Percentiles rank a stretch among this genome's conserved stretches.
These are phyloP conservation scores for Heliamphora pulchella DNA, from an alignment of 179 eudicot species.

Conservation along the genomic window DNA sequence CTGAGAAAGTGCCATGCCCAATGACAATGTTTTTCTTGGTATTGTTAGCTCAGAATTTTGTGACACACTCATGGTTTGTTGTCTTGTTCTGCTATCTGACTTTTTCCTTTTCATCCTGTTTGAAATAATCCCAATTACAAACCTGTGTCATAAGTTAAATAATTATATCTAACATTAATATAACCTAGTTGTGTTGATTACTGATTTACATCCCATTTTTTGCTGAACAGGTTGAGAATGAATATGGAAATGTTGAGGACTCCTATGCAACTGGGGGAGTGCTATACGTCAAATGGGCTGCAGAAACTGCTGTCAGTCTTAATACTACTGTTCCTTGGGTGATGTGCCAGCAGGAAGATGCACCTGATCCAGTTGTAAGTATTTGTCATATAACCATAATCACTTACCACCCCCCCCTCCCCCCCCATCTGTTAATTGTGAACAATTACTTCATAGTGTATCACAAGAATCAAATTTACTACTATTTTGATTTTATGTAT, in stretches of 20 bases:
- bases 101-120: neutral
- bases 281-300: slow-evolving; percentile 48
- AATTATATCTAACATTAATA: neutral
- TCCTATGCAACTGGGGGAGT: slow-evolving; percentile 38
- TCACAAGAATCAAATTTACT: too few species aligned
- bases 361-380: slow-evolving; percentile 45
- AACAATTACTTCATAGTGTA: slow-evolving; percentile 3
- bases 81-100: neutral
- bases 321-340: slow-evolving; percentile 51
- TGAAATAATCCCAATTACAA: neutral
- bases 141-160: neutral
- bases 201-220: neutral
- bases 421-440: neutral
- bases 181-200: neutral
- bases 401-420: too few species aligned
- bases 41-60: neutral
- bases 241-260: slow-evolving; percentile 40
- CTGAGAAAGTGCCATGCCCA: slow-evolving; percentile 5
- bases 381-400: neutral
- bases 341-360: slow-evolving; percentile 42
- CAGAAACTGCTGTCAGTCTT: slow-evolving; percentile 38
- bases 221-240: slow-evolving; percentile 42
- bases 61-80: neutral
- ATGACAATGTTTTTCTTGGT: neutral
- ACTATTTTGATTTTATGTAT: neutral